Percentiles rank a stretch among this genome's conserved stretches.
phyloP scores from a whole-genome alignment of 2,329 filamentous ascomycete genomes.

The Neurospora crassa region DNA sequence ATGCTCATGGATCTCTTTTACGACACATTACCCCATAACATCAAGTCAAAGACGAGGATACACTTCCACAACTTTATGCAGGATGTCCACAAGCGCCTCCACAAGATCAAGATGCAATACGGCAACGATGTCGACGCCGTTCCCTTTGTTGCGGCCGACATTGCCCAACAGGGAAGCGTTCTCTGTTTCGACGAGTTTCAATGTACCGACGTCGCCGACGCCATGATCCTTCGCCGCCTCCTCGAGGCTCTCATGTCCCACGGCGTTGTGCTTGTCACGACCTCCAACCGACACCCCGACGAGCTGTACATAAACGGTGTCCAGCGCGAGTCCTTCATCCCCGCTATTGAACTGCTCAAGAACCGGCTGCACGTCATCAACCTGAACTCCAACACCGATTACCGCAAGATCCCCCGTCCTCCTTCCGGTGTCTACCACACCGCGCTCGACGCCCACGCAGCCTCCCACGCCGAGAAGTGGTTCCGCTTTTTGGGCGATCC shows the following conservation, averaged over 20 bases:
- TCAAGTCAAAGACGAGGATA: conserved; percentile 78
- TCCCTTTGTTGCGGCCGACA: conserved; percentile 88
- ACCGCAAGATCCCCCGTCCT: conserved; percentile 90
- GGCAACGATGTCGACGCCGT: conserved; percentile 85
- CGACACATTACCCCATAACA: conserved; percentile 75
- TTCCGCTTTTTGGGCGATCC: conserved; percentile 88
- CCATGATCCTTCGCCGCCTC: conserved; percentile 87
- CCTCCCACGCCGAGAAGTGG: conserved; percentile 84
- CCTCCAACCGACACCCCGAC: conserved; percentile 90
- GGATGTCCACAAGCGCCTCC: conserved; percentile 83
- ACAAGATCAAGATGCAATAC: conserved; percentile 80
- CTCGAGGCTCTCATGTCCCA: conserved; percentile 90
- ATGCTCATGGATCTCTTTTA: conserved; percentile 99
- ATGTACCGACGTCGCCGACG: conserved; percentile 95
- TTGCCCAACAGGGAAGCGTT: conserved; percentile 75
- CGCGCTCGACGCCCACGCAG: conserved; percentile 68
- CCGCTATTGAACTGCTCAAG: conserved; percentile 88
- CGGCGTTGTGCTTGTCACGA: conserved; percentile 92
- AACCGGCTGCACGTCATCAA: conserved; percentile 79
- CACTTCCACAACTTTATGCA: conserved; percentile 99
- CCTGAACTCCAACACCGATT: conserved; percentile 90
- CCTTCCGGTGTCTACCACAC: conserved; percentile 91
- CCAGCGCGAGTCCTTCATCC: conserved; percentile 89
- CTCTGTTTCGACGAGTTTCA: conserved; percentile 99
- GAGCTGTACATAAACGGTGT: conserved; percentile 98